Percentiles rank a stretch among this genome's conserved stretches.
These are phyloP conservation scores for Pistacia vera DNA, from an alignment of 345 rosid species.

Conservation along the genomic window DNA sequence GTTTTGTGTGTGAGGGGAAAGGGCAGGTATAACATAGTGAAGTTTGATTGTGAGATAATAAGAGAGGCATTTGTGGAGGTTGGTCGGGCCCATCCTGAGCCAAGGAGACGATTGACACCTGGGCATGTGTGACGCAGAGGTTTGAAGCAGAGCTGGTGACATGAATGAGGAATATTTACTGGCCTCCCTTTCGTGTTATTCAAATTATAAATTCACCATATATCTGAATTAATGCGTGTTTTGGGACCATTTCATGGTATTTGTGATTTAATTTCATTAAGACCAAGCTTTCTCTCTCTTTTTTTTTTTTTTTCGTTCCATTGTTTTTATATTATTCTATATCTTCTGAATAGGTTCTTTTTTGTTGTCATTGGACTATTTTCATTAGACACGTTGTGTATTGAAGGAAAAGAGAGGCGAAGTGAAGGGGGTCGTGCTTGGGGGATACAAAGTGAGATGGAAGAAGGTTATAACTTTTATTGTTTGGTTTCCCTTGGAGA, in stretches of 20 bases:
- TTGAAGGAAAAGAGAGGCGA: not conserved
- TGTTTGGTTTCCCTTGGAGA: not conserved
- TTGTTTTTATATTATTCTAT: not conserved
- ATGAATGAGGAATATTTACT: conserved; percentile 64
- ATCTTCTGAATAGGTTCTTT: too few species aligned
- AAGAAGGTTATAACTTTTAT: not conserved
- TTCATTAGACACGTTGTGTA: not conserved
- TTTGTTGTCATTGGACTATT: too few species aligned
- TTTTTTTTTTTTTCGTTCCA: too few species aligned
- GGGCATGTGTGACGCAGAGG: conserved; percentile 61
- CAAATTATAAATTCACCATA: too few species aligned
- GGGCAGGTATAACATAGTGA: conserved; percentile 92
- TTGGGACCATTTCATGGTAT: too few species aligned
- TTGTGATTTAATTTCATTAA: too few species aligned
- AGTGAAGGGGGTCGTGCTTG: too few species aligned
- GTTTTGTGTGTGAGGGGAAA: conserved; percentile 54
- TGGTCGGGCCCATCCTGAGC: conserved; percentile 71
- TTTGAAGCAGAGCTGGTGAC: conserved; percentile 88
- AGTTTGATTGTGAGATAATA: conserved; percentile 82
- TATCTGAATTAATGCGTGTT: too few species aligned
- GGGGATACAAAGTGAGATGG: not conserved
- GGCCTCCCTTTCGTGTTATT: not conserved
- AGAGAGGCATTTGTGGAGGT: conserved; percentile 78
- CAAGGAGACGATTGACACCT: conserved; percentile 72
- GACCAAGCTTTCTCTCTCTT: too few species aligned